Conservation (phyloP, 768 basidiomycete genomes). For the Boletus huronensis region DNA sequence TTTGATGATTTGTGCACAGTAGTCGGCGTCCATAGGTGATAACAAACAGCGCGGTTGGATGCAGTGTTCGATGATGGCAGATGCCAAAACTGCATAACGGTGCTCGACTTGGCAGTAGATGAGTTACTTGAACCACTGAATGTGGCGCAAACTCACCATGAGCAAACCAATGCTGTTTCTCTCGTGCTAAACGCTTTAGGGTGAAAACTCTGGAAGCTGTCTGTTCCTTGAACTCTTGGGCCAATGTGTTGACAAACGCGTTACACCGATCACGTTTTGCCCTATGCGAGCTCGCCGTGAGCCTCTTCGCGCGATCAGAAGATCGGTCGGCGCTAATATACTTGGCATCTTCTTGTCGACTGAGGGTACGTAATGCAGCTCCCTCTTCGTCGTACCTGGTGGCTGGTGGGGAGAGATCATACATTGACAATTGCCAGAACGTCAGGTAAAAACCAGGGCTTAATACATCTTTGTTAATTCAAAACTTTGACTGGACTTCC, state of each 20-base stretch:
- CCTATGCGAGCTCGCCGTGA: slow-evolving; percentile 55
- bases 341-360: slow-evolving; percentile 64
- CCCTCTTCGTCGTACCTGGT: slow-evolving; percentile 79
- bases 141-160: slow-evolving; percentile 40
- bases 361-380: slow-evolving; percentile 53
- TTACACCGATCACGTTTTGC: slow-evolving; percentile 65
- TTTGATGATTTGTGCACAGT: slow-evolving; percentile 87
- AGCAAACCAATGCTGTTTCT: slow-evolving; percentile 82
- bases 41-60: slow-evolving; percentile 87
- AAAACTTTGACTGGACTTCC: slow-evolving; percentile 1
- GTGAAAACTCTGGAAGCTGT: slow-evolving; percentile 68
- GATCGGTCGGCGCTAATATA: slow-evolving; percentile 69
- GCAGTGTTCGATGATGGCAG: slow-evolving; percentile 81
- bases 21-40: slow-evolving; percentile 97
- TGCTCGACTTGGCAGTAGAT: slow-evolving; percentile 27
- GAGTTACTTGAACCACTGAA: background rate
- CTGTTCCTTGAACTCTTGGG: slow-evolving; percentile 75
- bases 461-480: slow-evolving; percentile 2
- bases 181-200: slow-evolving; percentile 68
- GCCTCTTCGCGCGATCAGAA: slow-evolving; percentile 56
- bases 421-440: slow-evolving; percentile 95
- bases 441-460: slow-evolving; percentile 93
- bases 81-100: slow-evolving; percentile 46
- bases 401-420: slow-evolving; percentile 79
- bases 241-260: slow-evolving; percentile 52